phyloP scores from a whole-genome alignment of 2,329 filamentous ascomycete genomes.

The Claviceps purpurea region DNA sequence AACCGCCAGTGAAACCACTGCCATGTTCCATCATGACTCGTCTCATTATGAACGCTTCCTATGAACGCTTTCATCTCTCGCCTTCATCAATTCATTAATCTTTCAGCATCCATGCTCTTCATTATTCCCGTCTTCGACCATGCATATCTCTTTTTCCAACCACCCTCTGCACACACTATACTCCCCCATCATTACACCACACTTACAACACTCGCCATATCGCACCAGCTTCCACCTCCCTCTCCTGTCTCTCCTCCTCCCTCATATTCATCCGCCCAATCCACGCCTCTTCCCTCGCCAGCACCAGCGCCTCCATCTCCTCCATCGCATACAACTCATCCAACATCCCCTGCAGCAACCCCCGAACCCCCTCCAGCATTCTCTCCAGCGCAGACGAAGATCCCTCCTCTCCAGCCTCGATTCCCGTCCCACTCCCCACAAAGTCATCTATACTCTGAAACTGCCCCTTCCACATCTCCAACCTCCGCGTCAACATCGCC shows the following conservation, averaged over 20 bases:
- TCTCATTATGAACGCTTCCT: no score
- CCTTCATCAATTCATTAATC: no score
- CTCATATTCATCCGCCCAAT: constrained; percentile 39
- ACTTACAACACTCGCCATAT: constrained; percentile 30
- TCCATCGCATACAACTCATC: constrained; percentile 50
- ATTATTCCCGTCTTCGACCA: no score
- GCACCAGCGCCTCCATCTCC: constrained; percentile 44
- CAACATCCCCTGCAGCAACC: constrained; percentile 44
- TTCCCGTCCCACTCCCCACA: constrained; percentile 14
- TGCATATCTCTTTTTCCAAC: no score
- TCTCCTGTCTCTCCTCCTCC: constrained; percentile 22
- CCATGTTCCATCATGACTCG: no score
- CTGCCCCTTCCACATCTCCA: constrained; percentile 40
- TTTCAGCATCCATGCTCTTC: no score
- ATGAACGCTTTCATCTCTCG: no score
- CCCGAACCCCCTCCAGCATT: constrained; percentile 33
- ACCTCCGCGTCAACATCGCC: constrained; percentile 33
- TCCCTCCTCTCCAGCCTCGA: constrained; percentile 2
- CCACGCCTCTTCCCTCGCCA: constrained; percentile 44
- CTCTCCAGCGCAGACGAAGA: constrained; percentile 25
- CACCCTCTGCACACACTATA: no score
- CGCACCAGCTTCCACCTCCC: constrained; percentile 28
- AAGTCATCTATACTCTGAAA: constrained; percentile 27
- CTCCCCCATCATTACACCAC: no score
- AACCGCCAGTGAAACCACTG: no score